Evolutionary conservation across 371 early-diverging fungal genomes (phyloP).

Genomic region (Mortierella sp.): DNA sequence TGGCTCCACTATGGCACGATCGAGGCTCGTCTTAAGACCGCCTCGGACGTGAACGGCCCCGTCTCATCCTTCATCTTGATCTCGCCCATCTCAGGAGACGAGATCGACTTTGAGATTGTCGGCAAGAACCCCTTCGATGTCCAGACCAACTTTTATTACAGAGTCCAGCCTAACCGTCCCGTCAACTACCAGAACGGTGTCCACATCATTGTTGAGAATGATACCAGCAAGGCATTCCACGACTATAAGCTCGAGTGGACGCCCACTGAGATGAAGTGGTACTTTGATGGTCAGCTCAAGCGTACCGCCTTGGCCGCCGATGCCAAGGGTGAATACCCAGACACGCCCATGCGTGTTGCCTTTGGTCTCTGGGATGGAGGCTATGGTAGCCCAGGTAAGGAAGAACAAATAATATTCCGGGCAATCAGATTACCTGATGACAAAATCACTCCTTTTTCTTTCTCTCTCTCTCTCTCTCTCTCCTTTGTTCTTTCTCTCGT

Average conservation of each 20-base stretch:
- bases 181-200: constrained; percentile 44
- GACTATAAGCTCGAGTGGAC: constrained; percentile 65
- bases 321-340: constrained; percentile 51
- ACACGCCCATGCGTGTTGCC: constrained; percentile 64
- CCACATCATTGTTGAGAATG: constrained; percentile 20
- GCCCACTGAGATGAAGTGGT: constrained; percentile 64
- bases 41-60: constrained; percentile 61
- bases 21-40: constrained; percentile 65
- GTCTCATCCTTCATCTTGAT: constrained; percentile 73
- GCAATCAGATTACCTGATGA: neutral
- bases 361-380: constrained; percentile 80
- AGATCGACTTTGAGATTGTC: constrained; percentile 80
- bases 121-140: constrained; percentile 60
- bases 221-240: constrained; percentile 49
- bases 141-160: constrained; percentile 76
- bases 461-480: neutral
- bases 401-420: no score
- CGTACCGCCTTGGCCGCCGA: constrained; percentile 52
- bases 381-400: constrained; percentile 61
- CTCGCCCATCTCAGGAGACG: constrained; percentile 62
- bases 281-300: constrained; percentile 58
- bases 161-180: constrained; percentile 59
- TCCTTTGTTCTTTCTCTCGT: neutral
- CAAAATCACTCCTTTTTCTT: neutral
- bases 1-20: constrained; percentile 64